phyloP scores from a whole-genome alignment of 2,329 filamentous ascomycete genomes.

The Dactylella cylindrospora region DNA sequence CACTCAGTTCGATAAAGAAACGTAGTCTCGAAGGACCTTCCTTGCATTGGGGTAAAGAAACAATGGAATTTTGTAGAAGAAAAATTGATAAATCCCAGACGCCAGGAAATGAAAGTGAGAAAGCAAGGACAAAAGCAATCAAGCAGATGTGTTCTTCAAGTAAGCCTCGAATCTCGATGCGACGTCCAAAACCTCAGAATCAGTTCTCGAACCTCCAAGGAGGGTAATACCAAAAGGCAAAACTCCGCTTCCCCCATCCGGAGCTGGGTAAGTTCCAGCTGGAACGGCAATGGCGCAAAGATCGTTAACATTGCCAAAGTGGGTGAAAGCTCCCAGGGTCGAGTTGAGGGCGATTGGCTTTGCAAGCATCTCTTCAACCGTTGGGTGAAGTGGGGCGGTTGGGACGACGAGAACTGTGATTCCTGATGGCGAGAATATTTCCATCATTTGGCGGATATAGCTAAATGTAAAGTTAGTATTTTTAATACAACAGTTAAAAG shows the following conservation, averaged over 20 bases:
- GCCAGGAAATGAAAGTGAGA: constrained; percentile 11
- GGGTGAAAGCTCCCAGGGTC: constrained; percentile 60
- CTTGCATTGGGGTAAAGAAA: no score
- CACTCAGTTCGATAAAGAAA: no score
- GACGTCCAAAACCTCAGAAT: constrained; percentile 53
- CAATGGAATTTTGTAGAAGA: constrained; percentile 1
- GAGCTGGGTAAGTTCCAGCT: constrained; percentile 53
- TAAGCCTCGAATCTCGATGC: constrained; percentile 49
- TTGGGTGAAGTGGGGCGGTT: constrained; percentile 60
- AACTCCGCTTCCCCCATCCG: constrained; percentile 33
- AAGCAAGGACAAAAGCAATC: background rate
- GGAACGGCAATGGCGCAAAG: constrained; percentile 60
- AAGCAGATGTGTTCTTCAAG: constrained; percentile 15
- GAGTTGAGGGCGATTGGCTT: constrained; percentile 61
- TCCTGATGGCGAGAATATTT: constrained; percentile 51
- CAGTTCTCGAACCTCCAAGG: constrained; percentile 53
- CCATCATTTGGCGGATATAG: constrained; percentile 54
- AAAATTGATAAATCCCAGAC: constrained; percentile 3
- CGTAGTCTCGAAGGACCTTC: no score
- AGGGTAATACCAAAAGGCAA: constrained; percentile 57
- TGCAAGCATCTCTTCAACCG: constrained; percentile 57
- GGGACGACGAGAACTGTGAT: constrained; percentile 60
- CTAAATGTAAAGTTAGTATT: constrained; percentile 17
- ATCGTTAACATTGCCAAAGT: constrained; percentile 65
- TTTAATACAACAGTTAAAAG: constrained; percentile 3